These are phyloP conservation scores for Glebionis coronaria DNA, from an alignment of 129 eudicot genomes.

Conservation along the genomic window DNA sequence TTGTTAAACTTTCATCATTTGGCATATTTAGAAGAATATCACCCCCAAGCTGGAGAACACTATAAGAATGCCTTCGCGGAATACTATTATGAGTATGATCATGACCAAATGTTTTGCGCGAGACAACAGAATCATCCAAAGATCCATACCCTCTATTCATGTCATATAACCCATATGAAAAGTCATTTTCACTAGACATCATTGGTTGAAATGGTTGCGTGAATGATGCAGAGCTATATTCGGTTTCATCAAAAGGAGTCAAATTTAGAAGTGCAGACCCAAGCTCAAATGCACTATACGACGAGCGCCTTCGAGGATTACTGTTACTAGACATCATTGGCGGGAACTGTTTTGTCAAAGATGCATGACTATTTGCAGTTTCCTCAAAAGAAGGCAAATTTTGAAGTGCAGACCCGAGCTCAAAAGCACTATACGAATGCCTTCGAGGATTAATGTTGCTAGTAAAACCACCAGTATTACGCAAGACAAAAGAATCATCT, in stretches of 20 bases:
- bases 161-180: background rate
- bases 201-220: background rate
- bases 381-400: slow-evolving; percentile 16
- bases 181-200: too few species aligned
- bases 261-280: slow-evolving; percentile 3
- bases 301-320: slow-evolving; percentile 27
- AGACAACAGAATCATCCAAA: slow-evolving; percentile 25
- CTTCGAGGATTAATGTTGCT: slow-evolving; percentile 22
- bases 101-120: slow-evolving; percentile 6
- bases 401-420: slow-evolving; percentile 13
- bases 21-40: slow-evolving; percentile 36
- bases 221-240: slow-evolving; percentile 3
- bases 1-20: slow-evolving; percentile 14
- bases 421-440: slow-evolving; percentile 28
- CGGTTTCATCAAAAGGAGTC: slow-evolving; percentile 14
- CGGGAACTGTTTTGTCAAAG: background rate
- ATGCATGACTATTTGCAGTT: background rate
- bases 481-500: slow-evolving; percentile 24
- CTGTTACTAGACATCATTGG: background rate
- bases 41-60: slow-evolving; percentile 31
- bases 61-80: slow-evolving; percentile 43
- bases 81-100: slow-evolving; percentile 14
- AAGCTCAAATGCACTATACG: slow-evolving; percentile 22
- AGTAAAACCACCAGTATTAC: background rate
- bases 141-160: slow-evolving; percentile 20